Percentiles rank a stretch among this genome's conserved stretches.
Conservation (phyloP, 1,284 basidiomycete genomes). For the Leucoagaricus sp. region DNA sequence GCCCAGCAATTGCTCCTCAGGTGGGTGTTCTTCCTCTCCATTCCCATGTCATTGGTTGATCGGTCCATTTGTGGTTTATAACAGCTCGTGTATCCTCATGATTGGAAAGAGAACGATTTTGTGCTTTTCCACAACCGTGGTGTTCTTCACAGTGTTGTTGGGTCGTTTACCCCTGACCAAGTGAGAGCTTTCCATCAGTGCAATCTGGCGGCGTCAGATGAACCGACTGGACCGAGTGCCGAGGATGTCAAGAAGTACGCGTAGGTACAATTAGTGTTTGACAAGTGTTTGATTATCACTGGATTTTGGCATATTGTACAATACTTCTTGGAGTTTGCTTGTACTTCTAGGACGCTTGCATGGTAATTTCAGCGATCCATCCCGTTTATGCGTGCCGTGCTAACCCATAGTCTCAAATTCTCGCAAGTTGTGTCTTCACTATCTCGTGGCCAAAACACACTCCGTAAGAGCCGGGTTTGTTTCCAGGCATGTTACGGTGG, state of each 20-base stretch:
- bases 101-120: conserved; percentile 63
- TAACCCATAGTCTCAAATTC: too few relatives aligned
- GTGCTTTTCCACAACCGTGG: conserved; percentile 77
- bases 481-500: too few relatives aligned
- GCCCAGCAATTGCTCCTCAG: conserved; percentile 76
- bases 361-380: too few relatives aligned
- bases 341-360: too few relatives aligned
- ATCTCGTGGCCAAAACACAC: too few relatives aligned
- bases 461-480: too few relatives aligned
- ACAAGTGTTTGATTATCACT: neutral
- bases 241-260: conserved; percentile 60
- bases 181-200: conserved; percentile 82
- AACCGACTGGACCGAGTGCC: conserved; percentile 62
- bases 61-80: neutral
- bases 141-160: conserved; percentile 77
- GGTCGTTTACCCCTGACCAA: conserved; percentile 70
- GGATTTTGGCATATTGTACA: neutral
- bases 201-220: conserved; percentile 76
- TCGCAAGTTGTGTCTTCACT: too few relatives aligned
- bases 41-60: neutral
- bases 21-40: conserved; percentile 32
- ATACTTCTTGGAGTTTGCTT: neutral
- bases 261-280: neutral
- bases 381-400: too few relatives aligned
- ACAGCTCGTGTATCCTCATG: conserved; percentile 63